Percentiles rank a stretch among this genome's conserved stretches.
Evolutionary conservation across 2,329 filamentous ascomycete genomes (phyloP).

Genomic region (Fonsecaea pedrosoi): DNA sequence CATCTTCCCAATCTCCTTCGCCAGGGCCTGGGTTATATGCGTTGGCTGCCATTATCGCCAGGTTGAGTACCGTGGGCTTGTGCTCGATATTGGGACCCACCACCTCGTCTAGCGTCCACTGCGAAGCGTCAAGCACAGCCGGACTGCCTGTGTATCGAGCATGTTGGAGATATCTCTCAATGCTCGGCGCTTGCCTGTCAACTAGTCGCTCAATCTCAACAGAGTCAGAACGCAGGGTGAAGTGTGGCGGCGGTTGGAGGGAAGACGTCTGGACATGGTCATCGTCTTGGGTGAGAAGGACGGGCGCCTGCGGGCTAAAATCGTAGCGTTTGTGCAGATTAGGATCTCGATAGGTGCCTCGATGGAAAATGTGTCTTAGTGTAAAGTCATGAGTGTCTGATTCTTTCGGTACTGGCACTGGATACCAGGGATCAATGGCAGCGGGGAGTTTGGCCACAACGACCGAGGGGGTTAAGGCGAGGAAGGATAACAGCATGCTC

Average conservation of each 20-base stretch:
- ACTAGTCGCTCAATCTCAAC: conserved; percentile 79
- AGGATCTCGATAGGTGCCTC: conserved; percentile 81
- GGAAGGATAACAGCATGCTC: conserved; percentile 69
- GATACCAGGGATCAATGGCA: conserved; percentile 36
- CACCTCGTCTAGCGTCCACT: conserved; percentile 83
- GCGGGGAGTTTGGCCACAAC: conserved; percentile 30
- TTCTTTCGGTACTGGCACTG: conserved; percentile 32
- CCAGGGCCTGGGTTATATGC: conserved; percentile 80
- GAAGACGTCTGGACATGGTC: conserved; percentile 58
- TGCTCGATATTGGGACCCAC: conserved; percentile 81
- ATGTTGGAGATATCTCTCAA: conserved; percentile 78
- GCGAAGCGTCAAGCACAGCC: conserved; percentile 71
- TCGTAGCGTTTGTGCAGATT: conserved; percentile 78
- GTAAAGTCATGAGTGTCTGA: conserved; percentile 49
- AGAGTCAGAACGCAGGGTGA: conserved; percentile 69
- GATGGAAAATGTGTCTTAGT: conserved; percentile 89
- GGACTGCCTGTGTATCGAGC: conserved; percentile 73
- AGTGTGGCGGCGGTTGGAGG: conserved; percentile 57
- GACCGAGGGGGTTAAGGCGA: conserved; percentile 59
- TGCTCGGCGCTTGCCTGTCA: conserved; percentile 75
- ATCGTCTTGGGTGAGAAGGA: conserved; percentile 66
- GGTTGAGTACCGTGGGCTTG: conserved; percentile 79
- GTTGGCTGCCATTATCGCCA: conserved; percentile 87
- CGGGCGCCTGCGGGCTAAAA: conserved; percentile 40
- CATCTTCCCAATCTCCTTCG: conserved; percentile 81